These are phyloP conservation scores for Emmonsiellopsis sp. DNA, from an alignment of 2,329 filamentous ascomycete genomes.

Conservation along the genomic window DNA sequence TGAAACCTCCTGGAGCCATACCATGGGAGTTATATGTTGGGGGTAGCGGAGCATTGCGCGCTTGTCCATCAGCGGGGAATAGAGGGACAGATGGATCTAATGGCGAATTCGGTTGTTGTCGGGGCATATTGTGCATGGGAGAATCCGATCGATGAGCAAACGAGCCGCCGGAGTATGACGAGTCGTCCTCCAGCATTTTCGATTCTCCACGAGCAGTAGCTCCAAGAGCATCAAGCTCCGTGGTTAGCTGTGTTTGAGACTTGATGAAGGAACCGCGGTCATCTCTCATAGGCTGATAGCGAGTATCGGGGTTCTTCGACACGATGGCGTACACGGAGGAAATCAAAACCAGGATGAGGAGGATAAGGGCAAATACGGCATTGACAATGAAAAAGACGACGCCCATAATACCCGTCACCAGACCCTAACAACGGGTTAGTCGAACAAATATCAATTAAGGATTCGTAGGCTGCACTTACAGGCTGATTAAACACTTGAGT, in stretches of 20 bases:
- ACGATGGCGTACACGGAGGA: constrained; percentile 71
- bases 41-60: constrained; percentile 31
- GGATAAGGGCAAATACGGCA: constrained; percentile 69
- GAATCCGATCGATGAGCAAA: constrained; percentile 37
- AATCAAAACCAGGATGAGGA: constrained; percentile 73
- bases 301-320: constrained; percentile 87
- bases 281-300: constrained; percentile 94
- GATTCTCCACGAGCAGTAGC: constrained; percentile 77
- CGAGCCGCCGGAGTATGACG: constrained; percentile 56
- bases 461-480: constrained; percentile 32
- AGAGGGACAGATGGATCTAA: constrained; percentile 39
- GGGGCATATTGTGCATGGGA: constrained; percentile 19
- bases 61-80: constrained; percentile 34
- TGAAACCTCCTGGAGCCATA: constrained; percentile 10
- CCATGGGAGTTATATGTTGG: constrained; percentile 25
- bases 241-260: constrained; percentile 76
- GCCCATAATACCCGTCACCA: constrained; percentile 81
- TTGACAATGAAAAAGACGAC: constrained; percentile 85
- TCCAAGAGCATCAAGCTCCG: constrained; percentile 81
- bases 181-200: constrained; percentile 64
- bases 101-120: constrained; percentile 39
- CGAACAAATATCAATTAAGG: constrained; percentile 3
- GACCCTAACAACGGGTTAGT: constrained; percentile 35
- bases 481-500: constrained; percentile 79
- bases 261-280: constrained; percentile 97